phyloP scores from a whole-genome alignment of 2,329 filamentous ascomycete species.

The Pseudopithomyces maydicus region DNA sequence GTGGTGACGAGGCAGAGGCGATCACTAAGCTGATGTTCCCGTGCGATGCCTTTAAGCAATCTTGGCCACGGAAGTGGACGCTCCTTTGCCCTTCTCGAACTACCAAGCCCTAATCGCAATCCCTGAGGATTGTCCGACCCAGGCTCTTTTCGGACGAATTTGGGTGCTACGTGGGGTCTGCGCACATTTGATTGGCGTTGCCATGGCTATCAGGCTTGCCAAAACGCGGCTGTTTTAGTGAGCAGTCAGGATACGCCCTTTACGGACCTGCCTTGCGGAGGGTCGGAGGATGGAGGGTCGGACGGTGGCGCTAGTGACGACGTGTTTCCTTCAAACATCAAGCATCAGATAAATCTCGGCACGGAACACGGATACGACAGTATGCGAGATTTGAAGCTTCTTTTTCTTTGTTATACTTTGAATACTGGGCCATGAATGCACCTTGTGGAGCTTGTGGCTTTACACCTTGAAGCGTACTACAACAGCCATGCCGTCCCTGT shows the following conservation, averaged over 20 bases:
- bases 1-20: neutral
- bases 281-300: slow-evolving; percentile 8
- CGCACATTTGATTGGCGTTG: neutral
- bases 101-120: slow-evolving; percentile 1
- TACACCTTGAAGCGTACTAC: no score
- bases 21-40: neutral
- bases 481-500: neutral
- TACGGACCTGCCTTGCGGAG: neutral
- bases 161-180: neutral
- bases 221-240: neutral
- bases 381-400: no score
- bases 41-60: neutral
- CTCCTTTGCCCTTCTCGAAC: neutral
- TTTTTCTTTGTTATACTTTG: no score
- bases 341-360: neutral
- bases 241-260: neutral
- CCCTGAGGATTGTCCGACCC: neutral
- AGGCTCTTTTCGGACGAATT: neutral
- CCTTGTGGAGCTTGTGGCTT: neutral
- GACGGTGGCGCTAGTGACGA: slow-evolving; percentile 1
- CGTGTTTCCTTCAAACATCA: neutral
- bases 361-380: no score
- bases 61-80: neutral
- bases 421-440: neutral
- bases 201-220: neutral